Evolutionary conservation across 2,329 filamentous ascomycete genomes (phyloP), one percentile per base, ranked within the genome.

Genomic region (Fusarium lateritium): DNA sequence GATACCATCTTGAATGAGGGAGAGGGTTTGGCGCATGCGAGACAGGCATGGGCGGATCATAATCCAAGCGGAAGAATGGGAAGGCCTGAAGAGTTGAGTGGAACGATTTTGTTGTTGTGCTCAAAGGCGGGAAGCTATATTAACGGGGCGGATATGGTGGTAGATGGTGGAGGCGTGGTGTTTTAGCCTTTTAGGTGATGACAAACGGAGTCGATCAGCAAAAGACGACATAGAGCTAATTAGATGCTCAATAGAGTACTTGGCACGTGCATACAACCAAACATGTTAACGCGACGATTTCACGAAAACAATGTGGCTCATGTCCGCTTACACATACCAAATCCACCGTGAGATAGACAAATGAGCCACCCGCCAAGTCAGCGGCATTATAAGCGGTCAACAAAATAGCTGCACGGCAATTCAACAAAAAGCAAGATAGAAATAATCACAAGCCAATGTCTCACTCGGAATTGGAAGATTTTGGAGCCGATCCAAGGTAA

Each of bases 1-100:
- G 91, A 92, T 71, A 93, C 91, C 0, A 87, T 92, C 15, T 78
- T 94, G 45, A 94, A 93, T 72, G 88, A 89, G 60, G 89, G 90
- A 0, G 83, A 86, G 10, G 86, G 86, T 4, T 9, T 65, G n/a
- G 45, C 34, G 3, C 40, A 65, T 24, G 62, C 62, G 5, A 81
- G 86, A 56, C 80, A 79, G 21, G 82, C 84, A 2, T 92, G 90
- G 90, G 82, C 82, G 15, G 79, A 79, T n/a, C 80, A 87, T 43
- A 88, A 89, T 73, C 89, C 90, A 0, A 85, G 85, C 77, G 88
- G 89, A 0, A 79, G 90, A 19, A 91, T 92, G 88, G 89, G 89
- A 0, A 73, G 81, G 58, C 86, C 87, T 0, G 83, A 86, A 70
- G 90, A 92, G 75, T 71, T 92, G 47, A 86, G 85, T 0, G 89